These are phyloP conservation scores for Coniferiporia sulphurascens DNA, from an alignment of 1,284 basidiomycete species.

Conservation along the genomic window DNA sequence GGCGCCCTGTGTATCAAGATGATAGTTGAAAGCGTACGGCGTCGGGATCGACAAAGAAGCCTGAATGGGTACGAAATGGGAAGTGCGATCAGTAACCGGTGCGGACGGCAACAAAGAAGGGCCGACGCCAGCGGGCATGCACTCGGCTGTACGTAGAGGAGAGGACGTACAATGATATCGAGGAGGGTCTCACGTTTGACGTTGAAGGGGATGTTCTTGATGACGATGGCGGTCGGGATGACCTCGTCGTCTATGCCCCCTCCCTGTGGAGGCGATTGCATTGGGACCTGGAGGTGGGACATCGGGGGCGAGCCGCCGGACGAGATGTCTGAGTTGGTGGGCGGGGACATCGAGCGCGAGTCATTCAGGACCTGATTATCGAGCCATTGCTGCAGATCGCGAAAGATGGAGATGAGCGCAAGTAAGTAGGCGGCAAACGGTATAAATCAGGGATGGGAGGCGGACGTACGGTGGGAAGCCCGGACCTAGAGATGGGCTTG, in stretches of 20 bases:
- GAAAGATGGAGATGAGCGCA: constrained; percentile 17
- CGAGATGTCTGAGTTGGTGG: constrained; percentile 80
- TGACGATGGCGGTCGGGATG: constrained; percentile 98
- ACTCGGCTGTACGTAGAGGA: constrained; percentile 7
- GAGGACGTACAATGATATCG: constrained; percentile 81
- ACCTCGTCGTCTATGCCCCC: constrained; percentile 75
- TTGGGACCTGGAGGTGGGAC: constrained; percentile 47
- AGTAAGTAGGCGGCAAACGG: constrained; percentile 8
- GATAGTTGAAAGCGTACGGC: constrained; percentile 99
- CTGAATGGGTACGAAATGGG: constrained; percentile 34
- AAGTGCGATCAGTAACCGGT: constrained; percentile 20
- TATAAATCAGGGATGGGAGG: constrained; percentile 3
- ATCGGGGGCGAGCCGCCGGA: constrained; percentile 72
- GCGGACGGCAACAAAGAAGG: constrained; percentile 16
- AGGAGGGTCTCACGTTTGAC: constrained; percentile 95
- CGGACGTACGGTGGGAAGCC: constrained; percentile 62
- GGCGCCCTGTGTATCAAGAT: constrained; percentile 89
- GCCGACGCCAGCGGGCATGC: neutral
- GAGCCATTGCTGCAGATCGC: constrained; percentile 65
- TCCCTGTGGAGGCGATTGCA: constrained; percentile 35
- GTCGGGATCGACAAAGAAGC: constrained; percentile 91
- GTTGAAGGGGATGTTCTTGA: constrained; percentile 99
- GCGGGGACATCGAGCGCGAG: constrained; percentile 75
- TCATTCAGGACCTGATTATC: constrained; percentile 57
- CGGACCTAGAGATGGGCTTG: constrained; percentile 55